Base-by-base conservation (phyloP, 441 rosid genomes). In the Arabidopsis lyrata region DNA sequence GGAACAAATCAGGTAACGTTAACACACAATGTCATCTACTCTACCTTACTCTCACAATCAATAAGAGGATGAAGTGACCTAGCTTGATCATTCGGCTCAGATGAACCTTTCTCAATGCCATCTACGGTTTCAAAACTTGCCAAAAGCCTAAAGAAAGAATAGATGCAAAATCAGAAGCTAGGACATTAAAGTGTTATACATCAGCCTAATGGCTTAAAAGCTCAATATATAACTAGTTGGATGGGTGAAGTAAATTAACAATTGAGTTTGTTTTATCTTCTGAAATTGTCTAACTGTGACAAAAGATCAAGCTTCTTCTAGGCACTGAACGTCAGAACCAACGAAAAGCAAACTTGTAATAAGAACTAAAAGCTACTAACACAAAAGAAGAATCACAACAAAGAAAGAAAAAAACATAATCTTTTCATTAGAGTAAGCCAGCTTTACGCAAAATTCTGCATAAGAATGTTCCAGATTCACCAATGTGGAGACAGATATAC, bases 31-130 rank as follows among this genome's bases (percentile, higher is more conserved):
- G 29, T 15, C 39, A 42, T 29, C 42, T 55, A 80, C 87, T 83
- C n/a, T 83, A 80, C 97, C 95, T 92, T 88, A 62, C 78, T 84
- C 65, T 87, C 83, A 52, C 97, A 94, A 76, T 87, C 69, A 75
- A 86, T 63, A 24, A 69, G 66, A 27, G 90, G 91, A 75, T 82
- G 87, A 70, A 84, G 76, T 67, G 80, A 14, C 4, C 59, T 77
- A 56, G 77, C 63, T 68, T 79, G 84, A 66, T 72, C 82, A 48
- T 80, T 80, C 63, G 52, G 80, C 50, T 57, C 14, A 35, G 82
- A 66, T 11, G 80, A 76, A 36, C 67, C 78, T 53, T 79, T 79
- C 39, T 74, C 86, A 56, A 80, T 83, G 39, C 63, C 75, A 63
- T 77, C 59, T 6, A 62, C 60, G 8, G 84, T 82, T 75, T 86